A percentile compares a stretch with the other conserved stretches of the same genome.
These are phyloP conservation scores for Calonectria crousiana DNA, from an alignment of 2,329 filamentous ascomycete species.

Conservation along the genomic window DNA sequence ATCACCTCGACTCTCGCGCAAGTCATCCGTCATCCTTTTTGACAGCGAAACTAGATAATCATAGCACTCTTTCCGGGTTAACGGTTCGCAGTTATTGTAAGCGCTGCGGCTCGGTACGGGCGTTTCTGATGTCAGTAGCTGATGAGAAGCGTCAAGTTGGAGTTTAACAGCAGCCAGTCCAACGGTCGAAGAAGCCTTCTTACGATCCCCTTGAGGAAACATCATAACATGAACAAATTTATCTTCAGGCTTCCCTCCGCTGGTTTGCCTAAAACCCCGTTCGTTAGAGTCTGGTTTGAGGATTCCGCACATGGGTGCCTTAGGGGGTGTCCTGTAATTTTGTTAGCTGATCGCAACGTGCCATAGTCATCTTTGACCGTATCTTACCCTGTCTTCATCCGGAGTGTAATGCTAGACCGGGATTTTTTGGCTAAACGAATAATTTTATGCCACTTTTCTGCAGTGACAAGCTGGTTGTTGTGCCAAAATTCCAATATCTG, in stretches of 20 bases:
- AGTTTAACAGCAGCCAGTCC: constrained; percentile 31
- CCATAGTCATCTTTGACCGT: neutral
- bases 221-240: constrained; percentile 38
- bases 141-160: constrained; percentile 44
- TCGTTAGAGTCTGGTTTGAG: constrained; percentile 29
- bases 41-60: constrained; percentile 39
- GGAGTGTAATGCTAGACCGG: constrained; percentile 39
- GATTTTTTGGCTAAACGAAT: constrained; percentile 42
- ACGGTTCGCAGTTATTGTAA: constrained; percentile 43
- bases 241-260: constrained; percentile 1
- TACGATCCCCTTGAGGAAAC: constrained; percentile 16
- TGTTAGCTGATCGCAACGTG: neutral
- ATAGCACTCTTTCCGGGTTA: constrained; percentile 40
- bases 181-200: neutral
- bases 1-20: constrained; percentile 21
- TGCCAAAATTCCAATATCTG: constrained; percentile 51
- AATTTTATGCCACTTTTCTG: constrained; percentile 46
- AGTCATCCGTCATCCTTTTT: constrained; percentile 37
- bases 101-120: constrained; percentile 44
- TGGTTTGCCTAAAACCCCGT: constrained; percentile 12
- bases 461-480: constrained; percentile 44
- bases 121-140: constrained; percentile 42
- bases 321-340: constrained; percentile 23
- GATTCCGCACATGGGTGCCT: constrained; percentile 29
- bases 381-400: constrained; percentile 37